Conservation (phyloP, 345 rosid species). For the Laguncularia racemosa region DNA sequence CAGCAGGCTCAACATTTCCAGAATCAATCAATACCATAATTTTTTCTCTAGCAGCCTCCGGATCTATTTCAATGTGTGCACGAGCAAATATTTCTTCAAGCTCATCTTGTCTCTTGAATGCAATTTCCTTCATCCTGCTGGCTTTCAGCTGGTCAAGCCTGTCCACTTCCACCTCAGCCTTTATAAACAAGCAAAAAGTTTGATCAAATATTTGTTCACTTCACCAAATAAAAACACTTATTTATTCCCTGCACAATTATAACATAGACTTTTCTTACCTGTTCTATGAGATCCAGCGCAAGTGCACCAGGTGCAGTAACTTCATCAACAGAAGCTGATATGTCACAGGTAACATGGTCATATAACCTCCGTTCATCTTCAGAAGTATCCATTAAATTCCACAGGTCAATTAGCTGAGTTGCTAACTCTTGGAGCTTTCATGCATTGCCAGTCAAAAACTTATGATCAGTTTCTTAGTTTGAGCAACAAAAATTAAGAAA, state of each 20-base stretch:
- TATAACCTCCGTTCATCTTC: slow-evolving; percentile 78
- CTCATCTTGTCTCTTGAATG: slow-evolving; percentile 85
- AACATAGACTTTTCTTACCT: slow-evolving; percentile 34
- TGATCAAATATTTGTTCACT: too few species aligned
- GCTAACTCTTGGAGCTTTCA: slow-evolving; percentile 93
- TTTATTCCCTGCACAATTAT: too few species aligned
- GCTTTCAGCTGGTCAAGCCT: slow-evolving; percentile 93
- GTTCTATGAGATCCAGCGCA: slow-evolving; percentile 80
- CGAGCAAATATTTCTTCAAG: slow-evolving; percentile 82
- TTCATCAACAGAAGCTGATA: slow-evolving; percentile 78
- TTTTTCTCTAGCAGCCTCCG: slow-evolving; percentile 80
- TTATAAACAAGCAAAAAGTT: slow-evolving; percentile 10
- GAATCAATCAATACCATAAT: slow-evolving; percentile 79
- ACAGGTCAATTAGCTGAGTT: slow-evolving; percentile 74
- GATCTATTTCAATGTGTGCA: slow-evolving; percentile 79
- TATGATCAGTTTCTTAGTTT: too few species aligned
- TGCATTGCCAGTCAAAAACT: too few species aligned
- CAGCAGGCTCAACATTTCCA: slow-evolving; percentile 86
- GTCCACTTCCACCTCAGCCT: slow-evolving; percentile 95
- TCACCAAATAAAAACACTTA: too few species aligned
- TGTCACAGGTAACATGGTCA: slow-evolving; percentile 82
- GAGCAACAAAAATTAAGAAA: too few species aligned
- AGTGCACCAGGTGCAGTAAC: slow-evolving; percentile 77
- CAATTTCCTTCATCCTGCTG: slow-evolving; percentile 97
- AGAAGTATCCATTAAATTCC: slow-evolving; percentile 98